phyloP scores from a whole-genome alignment of 768 basidiomycete species.

The Phylloporus scabripes region DNA sequence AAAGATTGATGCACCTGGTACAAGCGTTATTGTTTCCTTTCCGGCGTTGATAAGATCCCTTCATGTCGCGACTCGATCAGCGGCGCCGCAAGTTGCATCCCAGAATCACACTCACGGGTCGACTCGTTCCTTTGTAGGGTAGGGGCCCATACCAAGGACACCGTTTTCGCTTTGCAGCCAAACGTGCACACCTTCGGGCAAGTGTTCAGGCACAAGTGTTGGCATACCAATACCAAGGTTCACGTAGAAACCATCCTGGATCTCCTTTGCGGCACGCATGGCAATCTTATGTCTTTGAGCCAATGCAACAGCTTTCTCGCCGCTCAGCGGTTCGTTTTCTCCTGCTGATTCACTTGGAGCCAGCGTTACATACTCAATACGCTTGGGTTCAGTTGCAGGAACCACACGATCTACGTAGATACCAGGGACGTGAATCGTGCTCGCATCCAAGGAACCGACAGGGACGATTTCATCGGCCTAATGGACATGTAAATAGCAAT shows the following conservation, averaged over 20 bases:
- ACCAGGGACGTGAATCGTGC: constrained; percentile 76
- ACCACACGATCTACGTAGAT: constrained; percentile 91
- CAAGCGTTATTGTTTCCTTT: constrained; percentile 88
- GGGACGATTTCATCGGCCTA: constrained; percentile 90
- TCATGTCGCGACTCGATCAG: constrained; percentile 6
- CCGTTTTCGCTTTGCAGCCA: constrained; percentile 93
- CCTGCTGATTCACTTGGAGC: constrained; percentile 41
- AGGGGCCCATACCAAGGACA: constrained; percentile 86
- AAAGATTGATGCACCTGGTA: constrained; percentile 89
- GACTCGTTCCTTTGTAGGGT: constrained; percentile 72
- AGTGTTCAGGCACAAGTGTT: constrained; percentile 77
- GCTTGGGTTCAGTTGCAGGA: constrained; percentile 65
- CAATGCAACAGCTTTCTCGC: constrained; percentile 49
- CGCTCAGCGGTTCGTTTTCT: constrained; percentile 28
- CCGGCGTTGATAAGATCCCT: constrained; percentile 94
- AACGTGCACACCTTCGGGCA: constrained; percentile 69
- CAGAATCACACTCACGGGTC: constrained; percentile 58
- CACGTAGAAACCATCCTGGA: constrained; percentile 83
- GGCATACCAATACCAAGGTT: constrained; percentile 92
- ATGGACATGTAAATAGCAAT: not conserved
- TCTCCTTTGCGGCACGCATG: constrained; percentile 81
- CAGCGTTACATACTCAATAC: constrained; percentile 70
- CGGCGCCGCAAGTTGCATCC: not conserved
- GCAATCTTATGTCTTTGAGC: constrained; percentile 71
- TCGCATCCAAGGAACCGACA: constrained; percentile 72